Evolutionary conservation across 1,139 yeast species (phyloP), one percentile per base, ranked within the genome.

Genomic region (Candida tetrigidarum): DNA sequence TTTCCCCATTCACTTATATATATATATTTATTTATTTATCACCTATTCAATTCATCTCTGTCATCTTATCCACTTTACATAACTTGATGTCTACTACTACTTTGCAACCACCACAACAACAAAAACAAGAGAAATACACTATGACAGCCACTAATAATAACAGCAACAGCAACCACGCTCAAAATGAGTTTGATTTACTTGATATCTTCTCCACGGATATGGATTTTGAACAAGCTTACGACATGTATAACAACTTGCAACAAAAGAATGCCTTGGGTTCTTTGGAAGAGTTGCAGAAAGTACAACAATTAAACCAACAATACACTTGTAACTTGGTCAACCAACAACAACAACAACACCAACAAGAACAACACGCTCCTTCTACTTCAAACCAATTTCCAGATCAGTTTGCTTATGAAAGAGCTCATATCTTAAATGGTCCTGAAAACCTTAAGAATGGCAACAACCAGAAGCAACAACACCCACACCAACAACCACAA

Each of bases 161-260:
- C 12, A 30, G 9, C n/a, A 18, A 9, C n/a, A 30, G 15, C 20
- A 27, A 3, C 14, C 8, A 27, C 14, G 14, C 30, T 27, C 38
- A 35, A 15, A 27, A 18, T 11, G 57, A 57, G 38, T 49, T 51
- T 36, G 60, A 59, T 42, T 59, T 64, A 5, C 54, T 64, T 41
- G 69, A 65, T 41, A 59, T 65, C 60, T 63, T 65, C 28, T 58
- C 68, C n/a, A 55, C 64, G 11, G 78, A 73, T 56, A 74, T 74
- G 78, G 74, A 74, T 48, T 74, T 74, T 45, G 79, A 74, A 59
- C 77, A 72, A 56, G 78, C 78, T 19, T 74, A 71, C 52, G 54
- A 62, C 29, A 69, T 71, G 71, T 74, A 72, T 55, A 60, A 66
- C 37, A 63, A 61, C 37, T 57, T 73, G 42, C 78, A 73, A 53